Percentiles rank a stretch among this genome's conserved stretches.
Conservation (phyloP, 225 moss, liverwort and hornwort species). For the Ulota crispa region DNA sequence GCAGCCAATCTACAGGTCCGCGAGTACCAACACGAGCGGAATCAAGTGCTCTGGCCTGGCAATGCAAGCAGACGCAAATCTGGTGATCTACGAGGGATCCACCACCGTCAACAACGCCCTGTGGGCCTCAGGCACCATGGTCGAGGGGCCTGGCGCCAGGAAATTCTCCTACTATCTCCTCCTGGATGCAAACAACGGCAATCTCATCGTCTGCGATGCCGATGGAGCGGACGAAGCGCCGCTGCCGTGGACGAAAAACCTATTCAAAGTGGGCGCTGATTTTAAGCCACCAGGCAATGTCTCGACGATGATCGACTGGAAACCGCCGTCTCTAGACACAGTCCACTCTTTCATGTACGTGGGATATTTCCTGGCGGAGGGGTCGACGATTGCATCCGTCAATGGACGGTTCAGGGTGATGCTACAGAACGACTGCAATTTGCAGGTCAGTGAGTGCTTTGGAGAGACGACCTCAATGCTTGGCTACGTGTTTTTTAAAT, state of each 20-base stretch:
- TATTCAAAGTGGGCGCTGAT: not conserved
- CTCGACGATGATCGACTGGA: not conserved
- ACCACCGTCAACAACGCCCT: not conserved
- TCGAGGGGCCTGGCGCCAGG: not conserved
- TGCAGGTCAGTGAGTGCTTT: not conserved
- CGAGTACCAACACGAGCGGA: not conserved
- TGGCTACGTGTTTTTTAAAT: not conserved
- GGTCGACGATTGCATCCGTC: not conserved
- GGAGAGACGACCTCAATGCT: not conserved
- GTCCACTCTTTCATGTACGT: not conserved
- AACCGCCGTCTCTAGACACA: not conserved
- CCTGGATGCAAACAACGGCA: not conserved
- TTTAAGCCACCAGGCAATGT: not conserved
- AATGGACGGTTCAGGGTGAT: not conserved
- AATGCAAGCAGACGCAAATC: conserved; percentile 12
- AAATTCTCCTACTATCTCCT: conserved; percentile 13
- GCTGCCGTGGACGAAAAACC: not conserved
- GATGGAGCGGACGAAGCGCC: not conserved
- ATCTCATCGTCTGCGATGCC: not conserved
- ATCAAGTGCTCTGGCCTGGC: not conserved
- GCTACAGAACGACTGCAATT: conserved; percentile 14
- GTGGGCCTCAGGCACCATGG: not conserved
- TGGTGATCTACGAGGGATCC: not conserved
- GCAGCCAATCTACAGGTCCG: not conserved
- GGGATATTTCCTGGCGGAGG: not conserved